Evolutionary conservation across 495 filamentous ascomycete species (phyloP).

Genomic region (Articulospora tetracladia): DNA sequence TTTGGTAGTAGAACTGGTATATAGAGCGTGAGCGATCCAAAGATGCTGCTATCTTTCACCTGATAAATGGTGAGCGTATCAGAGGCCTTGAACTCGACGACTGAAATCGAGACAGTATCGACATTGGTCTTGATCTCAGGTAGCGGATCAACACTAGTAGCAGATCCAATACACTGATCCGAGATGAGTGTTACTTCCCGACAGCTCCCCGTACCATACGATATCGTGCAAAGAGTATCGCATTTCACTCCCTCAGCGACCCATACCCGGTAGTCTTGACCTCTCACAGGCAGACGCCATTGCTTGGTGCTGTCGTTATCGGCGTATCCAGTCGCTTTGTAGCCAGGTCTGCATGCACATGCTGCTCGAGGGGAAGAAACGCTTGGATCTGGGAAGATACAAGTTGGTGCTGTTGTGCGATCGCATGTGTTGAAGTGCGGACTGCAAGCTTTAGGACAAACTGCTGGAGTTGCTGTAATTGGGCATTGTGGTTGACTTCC

Average conservation of each 20-base stretch:
- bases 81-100: background rate
- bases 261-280: conserved; percentile 1
- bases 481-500: background rate
- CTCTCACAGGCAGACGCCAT: conserved; percentile 1
- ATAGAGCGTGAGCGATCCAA: background rate
- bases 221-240: conserved; percentile 1
- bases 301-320: conserved; percentile 5
- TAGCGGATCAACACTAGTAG: background rate
- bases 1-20: background rate
- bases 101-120: background rate
- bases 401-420: background rate
- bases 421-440: background rate
- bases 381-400: background rate
- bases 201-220: background rate
- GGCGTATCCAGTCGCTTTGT: background rate
- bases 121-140: background rate
- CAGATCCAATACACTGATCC: background rate
- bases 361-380: background rate
- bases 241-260: conserved; percentile 4
- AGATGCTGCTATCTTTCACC: background rate
- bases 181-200: background rate
- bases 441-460: background rate
- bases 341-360: conserved; percentile 9
- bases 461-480: background rate
- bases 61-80: background rate